phyloP scores from a whole-genome alignment of 169 alveolate genomes.

The Plasmodium gonderi region DNA sequence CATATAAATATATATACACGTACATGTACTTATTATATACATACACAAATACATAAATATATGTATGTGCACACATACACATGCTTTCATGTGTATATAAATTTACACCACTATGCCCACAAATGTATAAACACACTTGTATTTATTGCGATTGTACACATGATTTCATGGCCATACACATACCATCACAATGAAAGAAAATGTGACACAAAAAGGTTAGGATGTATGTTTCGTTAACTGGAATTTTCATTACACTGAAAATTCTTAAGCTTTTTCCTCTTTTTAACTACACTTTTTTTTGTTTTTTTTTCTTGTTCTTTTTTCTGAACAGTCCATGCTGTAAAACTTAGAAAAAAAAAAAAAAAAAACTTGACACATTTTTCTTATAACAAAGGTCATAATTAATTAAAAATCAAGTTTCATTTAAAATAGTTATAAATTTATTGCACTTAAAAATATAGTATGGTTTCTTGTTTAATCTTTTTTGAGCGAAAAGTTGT shows the following conservation, averaged over 20 bases:
- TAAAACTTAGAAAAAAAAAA: conserved; percentile 7
- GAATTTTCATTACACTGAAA: background rate
- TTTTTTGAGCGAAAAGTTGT: background rate
- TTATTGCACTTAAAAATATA: background rate
- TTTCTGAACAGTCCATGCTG: background rate
- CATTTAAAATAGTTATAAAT: background rate
- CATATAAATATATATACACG: background rate
- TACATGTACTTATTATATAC: background rate
- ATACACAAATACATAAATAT: background rate
- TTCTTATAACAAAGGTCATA: background rate
- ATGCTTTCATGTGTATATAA: no score
- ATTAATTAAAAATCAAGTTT: background rate
- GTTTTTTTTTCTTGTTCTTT: background rate
- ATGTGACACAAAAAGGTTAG: background rate
- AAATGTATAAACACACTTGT: no score
- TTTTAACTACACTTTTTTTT: no score
- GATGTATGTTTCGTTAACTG: background rate
- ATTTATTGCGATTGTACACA: no score
- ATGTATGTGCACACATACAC: background rate
- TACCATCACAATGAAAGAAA: background rate
- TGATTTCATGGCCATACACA: no score
- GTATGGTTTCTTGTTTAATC: background rate
- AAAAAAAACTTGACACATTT: conserved; percentile 10
- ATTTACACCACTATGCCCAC: no score
- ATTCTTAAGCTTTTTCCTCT: background rate